Conservation (phyloP, 169 alveolate species). For the Eimeria sp. region DNA sequence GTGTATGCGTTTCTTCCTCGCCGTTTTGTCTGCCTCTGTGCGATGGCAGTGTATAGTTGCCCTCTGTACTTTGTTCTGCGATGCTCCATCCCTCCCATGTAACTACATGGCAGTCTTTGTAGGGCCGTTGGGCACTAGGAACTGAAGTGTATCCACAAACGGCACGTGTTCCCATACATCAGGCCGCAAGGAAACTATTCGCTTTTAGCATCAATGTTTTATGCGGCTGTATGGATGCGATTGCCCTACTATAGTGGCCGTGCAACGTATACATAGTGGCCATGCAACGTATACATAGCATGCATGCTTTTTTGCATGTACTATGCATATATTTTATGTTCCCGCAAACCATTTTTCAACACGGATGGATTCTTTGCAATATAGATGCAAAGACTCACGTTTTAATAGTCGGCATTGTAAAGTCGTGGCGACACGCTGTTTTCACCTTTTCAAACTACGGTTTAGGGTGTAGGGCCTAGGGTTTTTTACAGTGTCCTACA, state of each 20-base stretch:
- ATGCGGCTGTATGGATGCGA: slow-evolving; percentile 8
- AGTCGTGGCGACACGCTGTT: not conserved
- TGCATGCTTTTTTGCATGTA: not conserved
- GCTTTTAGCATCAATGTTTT: not conserved
- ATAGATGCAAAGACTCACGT: not conserved
- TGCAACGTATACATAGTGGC: not conserved
- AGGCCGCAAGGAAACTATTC: not conserved
- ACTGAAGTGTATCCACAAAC: no score
- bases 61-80: no score
- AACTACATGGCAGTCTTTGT: not conserved
- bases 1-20: not conserved
- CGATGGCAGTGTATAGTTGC: not conserved
- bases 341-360: not conserved
- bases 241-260: not conserved
- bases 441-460: not conserved
- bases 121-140: not conserved
- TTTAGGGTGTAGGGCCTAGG: not conserved
- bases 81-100: not conserved
- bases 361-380: not conserved
- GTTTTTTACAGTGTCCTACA: no score
- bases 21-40: not conserved
- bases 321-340: not conserved
- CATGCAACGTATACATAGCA: not conserved
- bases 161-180: not conserved
- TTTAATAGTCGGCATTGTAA: no score